Percentiles rank a stretch among this genome's conserved stretches.
Conservation (phyloP, 192 early-diverging fungal genomes). For the Podila epicladia region DNA sequence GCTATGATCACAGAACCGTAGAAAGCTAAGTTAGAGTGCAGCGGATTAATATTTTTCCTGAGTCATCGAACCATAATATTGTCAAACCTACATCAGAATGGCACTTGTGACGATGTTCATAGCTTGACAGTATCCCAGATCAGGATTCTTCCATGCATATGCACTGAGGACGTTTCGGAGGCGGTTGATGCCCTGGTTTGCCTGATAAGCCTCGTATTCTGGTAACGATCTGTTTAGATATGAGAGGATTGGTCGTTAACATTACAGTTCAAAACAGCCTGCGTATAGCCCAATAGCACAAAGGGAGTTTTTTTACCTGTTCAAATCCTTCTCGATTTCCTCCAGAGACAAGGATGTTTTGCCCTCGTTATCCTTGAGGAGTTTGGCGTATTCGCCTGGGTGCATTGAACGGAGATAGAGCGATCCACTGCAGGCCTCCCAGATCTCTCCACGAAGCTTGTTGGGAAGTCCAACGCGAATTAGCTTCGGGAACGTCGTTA, state of each 20-base stretch:
- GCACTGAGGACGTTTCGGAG: slow-evolving; percentile 93
- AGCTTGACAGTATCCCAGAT: slow-evolving; percentile 99
- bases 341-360: slow-evolving; percentile 83
- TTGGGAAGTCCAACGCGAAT: slow-evolving; percentile 92
- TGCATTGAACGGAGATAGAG: slow-evolving; percentile 89
- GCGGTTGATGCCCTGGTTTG: slow-evolving; percentile 88
- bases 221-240: slow-evolving; percentile 76
- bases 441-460: slow-evolving; percentile 89
- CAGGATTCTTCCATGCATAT: slow-evolving; percentile 84
- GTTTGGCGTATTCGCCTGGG: slow-evolving; percentile 80
- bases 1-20: slow-evolving; percentile 16
- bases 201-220: slow-evolving; percentile 94
- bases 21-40: too few relatives aligned
- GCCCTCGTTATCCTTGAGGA: slow-evolving; percentile 76
- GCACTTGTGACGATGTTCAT: slow-evolving; percentile 99
- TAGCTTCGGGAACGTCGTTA: slow-evolving; percentile 88
- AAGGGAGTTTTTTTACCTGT: slow-evolving; percentile 60
- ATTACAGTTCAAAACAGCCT: not conserved
- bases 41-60: too few relatives aligned
- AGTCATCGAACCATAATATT: not conserved
- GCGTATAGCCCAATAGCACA: not conserved
- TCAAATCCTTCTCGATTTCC: slow-evolving; percentile 97
- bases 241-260: not conserved
- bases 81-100: slow-evolving; percentile 76
- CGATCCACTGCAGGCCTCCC: slow-evolving; percentile 92